Base-by-base conservation (phyloP, 306 rosid genomes). In the Morella rubra region DNA sequence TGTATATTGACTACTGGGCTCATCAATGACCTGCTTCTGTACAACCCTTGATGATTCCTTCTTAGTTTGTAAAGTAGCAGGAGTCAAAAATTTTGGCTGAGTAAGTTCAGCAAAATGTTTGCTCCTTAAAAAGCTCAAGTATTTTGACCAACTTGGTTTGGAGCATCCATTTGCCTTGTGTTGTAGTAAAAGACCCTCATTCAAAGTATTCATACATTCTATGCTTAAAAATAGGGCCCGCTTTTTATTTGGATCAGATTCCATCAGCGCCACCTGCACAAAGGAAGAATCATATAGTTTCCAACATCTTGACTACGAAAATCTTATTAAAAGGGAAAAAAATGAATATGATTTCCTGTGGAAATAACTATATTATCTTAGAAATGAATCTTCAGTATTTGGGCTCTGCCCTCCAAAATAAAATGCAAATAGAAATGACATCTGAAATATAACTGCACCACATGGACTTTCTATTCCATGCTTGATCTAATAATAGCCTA, bases 91-190 rank as follows among this genome's bases (percentile, higher is more conserved):
- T 74, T 89, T 95, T 16, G 97, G 97, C 79, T 65, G 74, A 55
- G 99, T 92, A 77, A 92, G 82, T 67, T 92, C 97, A 6, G 88
- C 85, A 91, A 86, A 95, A 69, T 89, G 77, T 84, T 91, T 92
- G 89, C 97, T 88, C 81, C 87, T 92, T 67, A 95, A 71, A 83
- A 92, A 95, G 83, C 97, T 95, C 85, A 89, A 65, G 85, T 92
- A 95, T 85, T 85, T 95, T 24, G 99, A 85, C 97, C 97, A 89
- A 12, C 60, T 45, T 59, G 96, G 97, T 80, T 91, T 89, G 51
- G 96, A 89, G 78, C 99, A 95, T 53, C 97, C 93, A 68, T 91
- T 85, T 76, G 85, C 97, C 50, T 82, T 89, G 52, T 95, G 99
- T 78, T 92, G 99, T 59, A 85, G 84, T 55, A 90, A 44, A 55